phyloP scores from a whole-genome alignment of 2,329 filamentous ascomycete species.

The Sarocladiaceae sp. region DNA sequence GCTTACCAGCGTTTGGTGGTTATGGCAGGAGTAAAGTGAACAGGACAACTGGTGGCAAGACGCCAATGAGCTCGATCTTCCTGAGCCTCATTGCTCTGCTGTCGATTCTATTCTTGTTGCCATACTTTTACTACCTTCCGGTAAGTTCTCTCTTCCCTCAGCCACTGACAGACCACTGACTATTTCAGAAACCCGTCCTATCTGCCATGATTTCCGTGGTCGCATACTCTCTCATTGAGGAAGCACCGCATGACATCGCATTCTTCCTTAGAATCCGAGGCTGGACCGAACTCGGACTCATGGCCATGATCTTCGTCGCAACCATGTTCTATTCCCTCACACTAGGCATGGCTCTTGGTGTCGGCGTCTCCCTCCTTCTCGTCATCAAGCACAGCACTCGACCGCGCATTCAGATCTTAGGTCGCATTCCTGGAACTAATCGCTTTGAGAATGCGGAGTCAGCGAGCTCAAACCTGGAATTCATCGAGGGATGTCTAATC shows the following conservation, averaged over 20 bases:
- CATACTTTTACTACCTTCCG: slow-evolving; percentile 94
- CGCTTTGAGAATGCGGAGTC: slow-evolving; percentile 65
- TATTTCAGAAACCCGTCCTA: slow-evolving; percentile 76
- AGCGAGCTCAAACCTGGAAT: slow-evolving; percentile 75
- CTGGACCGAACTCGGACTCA: slow-evolving; percentile 80
- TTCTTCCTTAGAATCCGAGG: slow-evolving; percentile 87
- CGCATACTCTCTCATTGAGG: slow-evolving; percentile 90
- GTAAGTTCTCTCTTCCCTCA: slow-evolving; percentile 45
- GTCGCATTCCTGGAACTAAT: slow-evolving; percentile 77
- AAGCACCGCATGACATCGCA: slow-evolving; percentile 84
- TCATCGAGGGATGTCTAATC: slow-evolving; percentile 87
- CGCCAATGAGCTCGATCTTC: slow-evolving; percentile 89
- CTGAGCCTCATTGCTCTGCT: slow-evolving; percentile 78
- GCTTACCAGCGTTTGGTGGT: slow-evolving; percentile 88
- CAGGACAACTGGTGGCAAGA: slow-evolving; percentile 83
- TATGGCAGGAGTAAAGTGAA: slow-evolving; percentile 97
- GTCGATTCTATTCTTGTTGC: slow-evolving; percentile 76
- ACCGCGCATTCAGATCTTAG: slow-evolving; percentile 92
- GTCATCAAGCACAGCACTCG: slow-evolving; percentile 89
- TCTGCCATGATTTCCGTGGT: slow-evolving; percentile 94
- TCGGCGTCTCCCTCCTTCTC: slow-evolving; percentile 83
- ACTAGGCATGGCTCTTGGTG: slow-evolving; percentile 88
- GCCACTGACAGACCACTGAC: not conserved
- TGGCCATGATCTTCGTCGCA: slow-evolving; percentile 83
- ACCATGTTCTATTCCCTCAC: slow-evolving; percentile 96